Percentiles rank a stretch among this genome's conserved stretches.
phyloP scores from a whole-genome alignment of 352 stramenopile species.

The Globisporangium mamillatum region DNA sequence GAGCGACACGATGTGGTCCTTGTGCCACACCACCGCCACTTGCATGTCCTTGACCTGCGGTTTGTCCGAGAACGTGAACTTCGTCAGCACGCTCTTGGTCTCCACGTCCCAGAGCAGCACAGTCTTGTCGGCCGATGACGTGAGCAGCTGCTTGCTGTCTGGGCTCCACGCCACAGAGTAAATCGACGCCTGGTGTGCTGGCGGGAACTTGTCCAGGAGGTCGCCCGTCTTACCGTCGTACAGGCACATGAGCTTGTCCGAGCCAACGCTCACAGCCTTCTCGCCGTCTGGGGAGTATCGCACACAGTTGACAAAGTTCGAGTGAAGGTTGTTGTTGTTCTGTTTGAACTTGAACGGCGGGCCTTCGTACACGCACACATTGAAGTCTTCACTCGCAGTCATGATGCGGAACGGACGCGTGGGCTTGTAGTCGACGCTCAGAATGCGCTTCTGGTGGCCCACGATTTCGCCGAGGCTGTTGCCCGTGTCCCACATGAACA shows the following conservation, averaged over 20 bases:
- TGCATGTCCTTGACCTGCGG: slow-evolving; percentile 85
- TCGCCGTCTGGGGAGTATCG: slow-evolving; percentile 92
- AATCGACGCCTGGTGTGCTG: slow-evolving; percentile 90
- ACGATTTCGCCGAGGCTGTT: slow-evolving; percentile 94
- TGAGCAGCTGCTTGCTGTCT: slow-evolving; percentile 90
- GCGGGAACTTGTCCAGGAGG: slow-evolving; percentile 77
- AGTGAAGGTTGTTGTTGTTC: slow-evolving; percentile 91
- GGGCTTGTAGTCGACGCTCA: slow-evolving; percentile 92
- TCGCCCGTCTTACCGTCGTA: slow-evolving; percentile 93
- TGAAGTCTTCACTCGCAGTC: slow-evolving; percentile 94
- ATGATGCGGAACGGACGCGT: slow-evolving; percentile 94
- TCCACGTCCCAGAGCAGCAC: slow-evolving; percentile 91
- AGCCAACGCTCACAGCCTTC: slow-evolving; percentile 90
- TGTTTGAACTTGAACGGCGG: slow-evolving; percentile 96
- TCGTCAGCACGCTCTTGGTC: slow-evolving; percentile 65
- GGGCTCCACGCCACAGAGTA: slow-evolving; percentile 94
- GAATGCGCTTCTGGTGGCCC: slow-evolving; percentile 92
- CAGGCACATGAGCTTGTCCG: slow-evolving; percentile 94
- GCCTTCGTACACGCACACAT: slow-evolving; percentile 93
- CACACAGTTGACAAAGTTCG: slow-evolving; percentile 95
- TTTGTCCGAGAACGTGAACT: slow-evolving; percentile 74
- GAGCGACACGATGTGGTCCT: slow-evolving; percentile 80
- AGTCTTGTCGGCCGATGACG: slow-evolving; percentile 95
- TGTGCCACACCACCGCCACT: slow-evolving; percentile 60
- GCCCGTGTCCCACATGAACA: slow-evolving; percentile 97